A percentile compares a stretch with the other conserved stretches of the same genome.
phyloP scores from a whole-genome alignment of 305 asterid genomes.

The Fraxinus latifolia region DNA sequence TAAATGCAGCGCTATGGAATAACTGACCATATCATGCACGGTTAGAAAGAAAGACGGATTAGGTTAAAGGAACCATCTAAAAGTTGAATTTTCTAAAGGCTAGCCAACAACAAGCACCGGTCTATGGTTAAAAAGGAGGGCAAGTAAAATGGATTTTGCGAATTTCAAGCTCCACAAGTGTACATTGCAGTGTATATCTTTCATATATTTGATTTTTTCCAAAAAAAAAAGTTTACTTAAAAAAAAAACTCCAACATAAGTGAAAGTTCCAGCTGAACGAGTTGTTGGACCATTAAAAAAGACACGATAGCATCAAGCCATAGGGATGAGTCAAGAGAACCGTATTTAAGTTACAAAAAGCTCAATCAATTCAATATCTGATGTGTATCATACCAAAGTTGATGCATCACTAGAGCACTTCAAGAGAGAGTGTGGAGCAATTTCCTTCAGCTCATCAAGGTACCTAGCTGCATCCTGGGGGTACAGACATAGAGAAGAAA shows the following conservation, averaged over 20 bases:
- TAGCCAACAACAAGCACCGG: neutral
- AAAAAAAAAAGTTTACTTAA: neutral
- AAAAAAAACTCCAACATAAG: neutral
- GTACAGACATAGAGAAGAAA: neutral
- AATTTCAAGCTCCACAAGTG: neutral
- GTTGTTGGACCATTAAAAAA: neutral
- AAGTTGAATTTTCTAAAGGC: neutral
- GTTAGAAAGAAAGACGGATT: neutral
- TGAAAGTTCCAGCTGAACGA: neutral
- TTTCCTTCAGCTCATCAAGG: conserved; percentile 60
- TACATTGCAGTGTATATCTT: neutral
- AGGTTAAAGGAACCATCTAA: neutral
- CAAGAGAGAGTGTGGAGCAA: conserved; percentile 64
- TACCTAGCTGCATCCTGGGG: conserved; percentile 69
- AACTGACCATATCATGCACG: neutral
- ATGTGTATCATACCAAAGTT: conserved; percentile 53
- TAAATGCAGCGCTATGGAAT: neutral
- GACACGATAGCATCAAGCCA: neutral
- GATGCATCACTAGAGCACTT: conserved; percentile 82
- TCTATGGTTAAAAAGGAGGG: neutral
- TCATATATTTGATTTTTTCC: neutral
- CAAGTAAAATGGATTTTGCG: neutral
- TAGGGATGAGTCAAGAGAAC: neutral
- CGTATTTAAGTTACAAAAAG: neutral
- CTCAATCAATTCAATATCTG: neutral